Conservation (phyloP, 306 rosid species). For the Ormosia semicastrata region DNA sequence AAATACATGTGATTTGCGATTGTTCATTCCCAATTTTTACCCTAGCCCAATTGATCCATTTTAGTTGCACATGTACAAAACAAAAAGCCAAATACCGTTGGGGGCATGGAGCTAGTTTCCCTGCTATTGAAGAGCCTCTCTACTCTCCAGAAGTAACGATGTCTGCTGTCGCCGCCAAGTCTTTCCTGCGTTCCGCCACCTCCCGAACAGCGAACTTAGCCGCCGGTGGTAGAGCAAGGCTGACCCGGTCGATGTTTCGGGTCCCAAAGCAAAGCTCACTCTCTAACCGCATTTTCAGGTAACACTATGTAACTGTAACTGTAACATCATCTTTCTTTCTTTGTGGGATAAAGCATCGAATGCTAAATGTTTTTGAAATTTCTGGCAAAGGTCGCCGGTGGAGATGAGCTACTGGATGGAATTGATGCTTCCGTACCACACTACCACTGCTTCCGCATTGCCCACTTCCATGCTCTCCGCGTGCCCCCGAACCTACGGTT, state of each 20-base stretch:
- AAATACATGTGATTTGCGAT: no score
- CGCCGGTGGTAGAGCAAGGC: slow-evolving; percentile 25
- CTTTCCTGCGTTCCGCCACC: slow-evolving; percentile 45
- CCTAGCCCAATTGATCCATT: no score
- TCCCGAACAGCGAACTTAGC: slow-evolving; percentile 32
- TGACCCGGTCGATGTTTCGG: slow-evolving; percentile 37
- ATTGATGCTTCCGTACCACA: slow-evolving; percentile 67
- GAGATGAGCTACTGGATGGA: slow-evolving; percentile 64
- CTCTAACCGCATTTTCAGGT: slow-evolving; percentile 56
- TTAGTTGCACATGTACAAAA: no score
- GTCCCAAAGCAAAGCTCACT: slow-evolving; percentile 41
- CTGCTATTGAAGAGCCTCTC: not conserved
- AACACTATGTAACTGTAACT: not conserved
- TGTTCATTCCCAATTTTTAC: no score
- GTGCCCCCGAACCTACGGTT: slow-evolving; percentile 47
- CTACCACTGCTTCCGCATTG: slow-evolving; percentile 75
- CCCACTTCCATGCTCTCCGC: slow-evolving; percentile 69
- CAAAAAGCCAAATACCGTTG: not conserved
- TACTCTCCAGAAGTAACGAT: slow-evolving; percentile 20
- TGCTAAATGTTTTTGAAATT: not conserved
- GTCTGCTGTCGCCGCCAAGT: slow-evolving; percentile 56
- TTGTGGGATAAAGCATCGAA: not conserved
- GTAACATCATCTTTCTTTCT: not conserved
- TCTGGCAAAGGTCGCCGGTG: slow-evolving; percentile 47
- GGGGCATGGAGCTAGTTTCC: not conserved